Evolutionary conservation across 768 basidiomycete species (phyloP).

Genomic region (Suillus decipiens): DNA sequence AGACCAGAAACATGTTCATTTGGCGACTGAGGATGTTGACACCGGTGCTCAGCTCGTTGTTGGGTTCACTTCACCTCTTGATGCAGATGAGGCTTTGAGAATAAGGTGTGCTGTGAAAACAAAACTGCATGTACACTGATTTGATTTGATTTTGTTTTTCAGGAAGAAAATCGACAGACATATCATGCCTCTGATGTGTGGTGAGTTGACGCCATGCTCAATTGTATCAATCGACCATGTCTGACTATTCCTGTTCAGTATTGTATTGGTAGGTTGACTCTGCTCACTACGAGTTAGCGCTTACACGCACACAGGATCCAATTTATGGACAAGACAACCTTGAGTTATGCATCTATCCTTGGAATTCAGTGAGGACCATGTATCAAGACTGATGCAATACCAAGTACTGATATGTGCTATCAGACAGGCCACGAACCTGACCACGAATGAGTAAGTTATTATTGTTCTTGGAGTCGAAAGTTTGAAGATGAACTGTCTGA

Average conservation of each 20-base stretch:
- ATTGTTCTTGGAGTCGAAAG: background rate
- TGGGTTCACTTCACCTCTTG: conserved; percentile 40
- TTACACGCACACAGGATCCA: conserved; percentile 47
- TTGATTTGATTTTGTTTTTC: background rate
- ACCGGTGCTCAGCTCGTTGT: conserved; percentile 56
- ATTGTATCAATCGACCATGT: background rate
- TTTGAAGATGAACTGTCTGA: background rate
- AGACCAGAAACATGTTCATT: conserved; percentile 37
- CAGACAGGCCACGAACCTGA: conserved; percentile 57
- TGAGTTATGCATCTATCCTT: conserved; percentile 61
- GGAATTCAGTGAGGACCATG: conserved; percentile 53
- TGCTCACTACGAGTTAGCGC: background rate
- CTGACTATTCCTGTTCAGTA: conserved; percentile 37
- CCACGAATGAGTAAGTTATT: conserved; percentile 55
- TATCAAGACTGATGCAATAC: background rate
- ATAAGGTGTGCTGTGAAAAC: conserved; percentile 40
- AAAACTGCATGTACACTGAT: background rate
- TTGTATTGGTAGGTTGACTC: conserved; percentile 45
- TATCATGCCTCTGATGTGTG: conserved; percentile 63
- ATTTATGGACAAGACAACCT: conserved; percentile 70
- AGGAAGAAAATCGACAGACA: conserved; percentile 62
- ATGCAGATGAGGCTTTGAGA: conserved; percentile 48
- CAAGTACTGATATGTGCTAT: background rate
- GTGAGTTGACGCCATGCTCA: conserved; percentile 38
- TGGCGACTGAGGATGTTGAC: conserved; percentile 38